Evolutionary conservation across 2,329 filamentous ascomycete genomes (phyloP), one percentile per base, ranked within the genome.

Genomic region (Pleurostoma richardsiae): DNA sequence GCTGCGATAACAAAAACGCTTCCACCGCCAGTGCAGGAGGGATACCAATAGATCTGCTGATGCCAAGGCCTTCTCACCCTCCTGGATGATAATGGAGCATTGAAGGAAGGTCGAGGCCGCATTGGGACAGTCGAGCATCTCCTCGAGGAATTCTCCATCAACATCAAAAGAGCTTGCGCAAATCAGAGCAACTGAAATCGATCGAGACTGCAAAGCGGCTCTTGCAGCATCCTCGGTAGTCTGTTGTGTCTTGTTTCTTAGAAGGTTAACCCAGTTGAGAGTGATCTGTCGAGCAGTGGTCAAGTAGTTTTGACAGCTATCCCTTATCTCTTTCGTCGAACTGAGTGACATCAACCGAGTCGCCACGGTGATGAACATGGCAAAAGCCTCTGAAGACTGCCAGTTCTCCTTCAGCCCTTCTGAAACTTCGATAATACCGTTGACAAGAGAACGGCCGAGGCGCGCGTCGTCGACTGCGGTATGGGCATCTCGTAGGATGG

Each of bases 331-430:
- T 1, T 40, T 10, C 1, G 52, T 54, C 3, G 41, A 10, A 0
- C 66, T 60, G 2, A 79, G 46, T 0, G 71, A 71, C 3, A 78
- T 52, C 0, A 79, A 30, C 8, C 74, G 63, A n/a, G 63, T 56
- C 3, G 66, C 54, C 3, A 82, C 52, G 3, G 59, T 53, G 1
- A 71, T 58, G 8, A 77, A 68, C 0, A 55, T 59, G 4, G 65
- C 58, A 3, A 76, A 52, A 0, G 70, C 67, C 30, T 63, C 51
- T 10, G 63, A 66, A 2, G 70, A 71, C 48, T 78, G 65, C 77
- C 77, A 81, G 45, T 78, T 81, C n/a, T 66, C 62, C 47, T 71
- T 59, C 6, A 77, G 64, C 0, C 62, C 62, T 0, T 45, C 43
- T 1, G 69, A 46, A 1, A 62, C 59, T 0, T 59, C 49, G 0